Percentiles rank a stretch among this genome's conserved stretches.
These are phyloP conservation scores for Pleurotus pulmonarius DNA, from an alignment of 768 basidiomycete species.

Conservation along the genomic window DNA sequence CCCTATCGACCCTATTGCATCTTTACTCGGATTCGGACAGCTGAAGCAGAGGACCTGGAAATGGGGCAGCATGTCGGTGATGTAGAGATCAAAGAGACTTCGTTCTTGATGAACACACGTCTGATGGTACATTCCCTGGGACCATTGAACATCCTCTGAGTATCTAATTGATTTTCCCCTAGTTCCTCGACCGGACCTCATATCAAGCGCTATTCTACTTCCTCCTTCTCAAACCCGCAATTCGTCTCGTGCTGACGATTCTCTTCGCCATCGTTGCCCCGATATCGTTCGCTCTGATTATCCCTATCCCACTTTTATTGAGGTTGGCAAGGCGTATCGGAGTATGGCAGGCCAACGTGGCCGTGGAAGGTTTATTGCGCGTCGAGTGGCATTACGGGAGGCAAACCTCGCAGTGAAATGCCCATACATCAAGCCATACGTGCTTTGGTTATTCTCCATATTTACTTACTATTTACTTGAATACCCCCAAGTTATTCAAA, in stretches of 20 bases:
- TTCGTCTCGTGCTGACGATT: slow-evolving; percentile 63
- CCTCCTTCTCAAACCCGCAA: slow-evolving; percentile 78
- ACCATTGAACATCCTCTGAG: neutral
- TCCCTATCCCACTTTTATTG: slow-evolving; percentile 65
- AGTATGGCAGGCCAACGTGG: slow-evolving; percentile 79
- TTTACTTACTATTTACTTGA: too few relatives aligned
- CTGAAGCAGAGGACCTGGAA: slow-evolving; percentile 31
- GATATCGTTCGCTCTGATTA: slow-evolving; percentile 50
- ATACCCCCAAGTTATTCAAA: too few relatives aligned
- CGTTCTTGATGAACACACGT: slow-evolving; percentile 78
- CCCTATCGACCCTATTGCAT: slow-evolving; percentile 60
- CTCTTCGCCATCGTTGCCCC: slow-evolving; percentile 51
- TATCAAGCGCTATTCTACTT: slow-evolving; percentile 87
- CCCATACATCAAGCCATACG: too few relatives aligned
- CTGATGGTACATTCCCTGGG: slow-evolving; percentile 60
- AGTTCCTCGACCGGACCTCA: slow-evolving; percentile 79
- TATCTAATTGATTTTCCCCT: neutral
- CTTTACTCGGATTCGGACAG: slow-evolving; percentile 57
- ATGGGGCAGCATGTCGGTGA: slow-evolving; percentile 38
- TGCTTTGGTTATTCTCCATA: too few relatives aligned
- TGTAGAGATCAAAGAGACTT: slow-evolving; percentile 45
- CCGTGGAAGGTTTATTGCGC: slow-evolving; percentile 60
- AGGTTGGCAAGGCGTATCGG: slow-evolving; percentile 62
- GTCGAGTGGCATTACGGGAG: neutral
- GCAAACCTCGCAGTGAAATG: too few relatives aligned